Conservation (phyloP, 257 asterid species). For the Solanum etuberosum region DNA sequence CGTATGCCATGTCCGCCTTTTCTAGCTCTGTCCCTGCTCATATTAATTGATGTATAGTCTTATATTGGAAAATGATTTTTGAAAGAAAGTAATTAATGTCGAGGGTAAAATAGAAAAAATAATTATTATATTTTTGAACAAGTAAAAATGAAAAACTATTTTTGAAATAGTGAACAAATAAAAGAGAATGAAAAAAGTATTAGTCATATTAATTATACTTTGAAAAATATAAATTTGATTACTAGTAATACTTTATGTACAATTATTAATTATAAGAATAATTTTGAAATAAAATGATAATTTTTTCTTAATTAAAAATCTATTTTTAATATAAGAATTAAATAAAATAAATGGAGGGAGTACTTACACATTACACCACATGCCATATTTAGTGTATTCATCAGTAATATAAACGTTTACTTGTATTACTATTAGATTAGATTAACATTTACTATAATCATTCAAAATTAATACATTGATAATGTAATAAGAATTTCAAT, state of each 20-base stretch:
- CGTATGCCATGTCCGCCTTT: too few species aligned
- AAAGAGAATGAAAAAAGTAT: not conserved
- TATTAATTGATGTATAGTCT: too few species aligned
- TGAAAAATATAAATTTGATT: too few species aligned
- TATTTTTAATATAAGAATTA: too few species aligned
- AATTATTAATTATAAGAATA: too few species aligned
- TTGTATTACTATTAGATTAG: too few species aligned
- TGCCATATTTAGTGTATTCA: not conserved
- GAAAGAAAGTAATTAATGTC: too few species aligned
- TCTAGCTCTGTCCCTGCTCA: too few species aligned
- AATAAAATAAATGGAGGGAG: not conserved
- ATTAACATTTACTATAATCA: not conserved
- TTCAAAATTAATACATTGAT: not conserved
- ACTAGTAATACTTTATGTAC: not conserved
- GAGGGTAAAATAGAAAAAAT: too few species aligned
- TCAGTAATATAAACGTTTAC: not conserved
- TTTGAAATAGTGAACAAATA: not conserved
- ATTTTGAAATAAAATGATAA: not conserved
- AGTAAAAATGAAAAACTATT: not conserved
- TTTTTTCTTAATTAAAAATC: too few species aligned
- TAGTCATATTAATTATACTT: not conserved
- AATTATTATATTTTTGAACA: too few species aligned
- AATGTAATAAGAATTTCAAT: not conserved
- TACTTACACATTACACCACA: not conserved
- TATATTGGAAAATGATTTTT: too few species aligned